Percentiles rank a stretch among this genome's conserved stretches.
Conservation (phyloP, 2,329 filamentous ascomycete species). For the Colletotrichum falcatum region DNA sequence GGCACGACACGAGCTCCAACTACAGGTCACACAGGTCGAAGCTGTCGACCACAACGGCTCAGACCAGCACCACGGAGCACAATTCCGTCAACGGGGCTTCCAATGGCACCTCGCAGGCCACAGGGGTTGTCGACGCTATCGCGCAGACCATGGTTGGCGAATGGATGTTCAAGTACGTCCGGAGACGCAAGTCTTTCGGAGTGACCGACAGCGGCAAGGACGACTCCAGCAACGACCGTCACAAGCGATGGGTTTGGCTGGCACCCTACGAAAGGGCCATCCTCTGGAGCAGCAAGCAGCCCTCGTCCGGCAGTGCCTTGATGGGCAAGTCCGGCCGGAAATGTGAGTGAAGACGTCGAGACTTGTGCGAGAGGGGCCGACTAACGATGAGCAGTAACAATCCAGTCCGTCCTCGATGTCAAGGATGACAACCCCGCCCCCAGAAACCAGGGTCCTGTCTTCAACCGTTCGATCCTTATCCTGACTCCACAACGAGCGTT, state of each 20-base stretch:
- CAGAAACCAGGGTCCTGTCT: conserved; percentile 74
- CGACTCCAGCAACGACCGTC: conserved; percentile 80
- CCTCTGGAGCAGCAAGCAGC: conserved; percentile 98
- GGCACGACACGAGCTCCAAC: conserved; percentile 50
- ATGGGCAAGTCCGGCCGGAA: conserved; percentile 96
- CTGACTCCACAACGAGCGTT: conserved; percentile 92
- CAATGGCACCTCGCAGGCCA: conserved; percentile 72
- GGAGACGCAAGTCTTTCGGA: conserved; percentile 90
- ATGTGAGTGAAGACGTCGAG: conserved; percentile 69
- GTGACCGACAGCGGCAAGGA: conserved; percentile 77
- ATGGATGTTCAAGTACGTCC: conserved; percentile 94
- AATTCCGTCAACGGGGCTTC: conserved; percentile 54
- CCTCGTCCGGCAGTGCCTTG: conserved; percentile 85
- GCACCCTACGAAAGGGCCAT: conserved; percentile 96
- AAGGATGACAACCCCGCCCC: conserved; percentile 92
- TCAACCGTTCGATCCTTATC: conserved; percentile 95
- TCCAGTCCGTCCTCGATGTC: conserved; percentile 97
- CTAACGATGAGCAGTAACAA: conserved; percentile 74
- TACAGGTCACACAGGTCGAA: conserved; percentile 66
- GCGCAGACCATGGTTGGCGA: conserved; percentile 99
- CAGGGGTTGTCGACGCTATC: conserved; percentile 93
- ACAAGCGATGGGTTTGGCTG: conserved; percentile 98
- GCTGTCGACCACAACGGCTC: conserved; percentile 69
- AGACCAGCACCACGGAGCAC: conserved; percentile 58
- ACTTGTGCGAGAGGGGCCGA: conserved; percentile 27